Evolutionary conservation across 495 filamentous ascomycete genomes (phyloP).

Genomic region (Lepraria neglecta): DNA sequence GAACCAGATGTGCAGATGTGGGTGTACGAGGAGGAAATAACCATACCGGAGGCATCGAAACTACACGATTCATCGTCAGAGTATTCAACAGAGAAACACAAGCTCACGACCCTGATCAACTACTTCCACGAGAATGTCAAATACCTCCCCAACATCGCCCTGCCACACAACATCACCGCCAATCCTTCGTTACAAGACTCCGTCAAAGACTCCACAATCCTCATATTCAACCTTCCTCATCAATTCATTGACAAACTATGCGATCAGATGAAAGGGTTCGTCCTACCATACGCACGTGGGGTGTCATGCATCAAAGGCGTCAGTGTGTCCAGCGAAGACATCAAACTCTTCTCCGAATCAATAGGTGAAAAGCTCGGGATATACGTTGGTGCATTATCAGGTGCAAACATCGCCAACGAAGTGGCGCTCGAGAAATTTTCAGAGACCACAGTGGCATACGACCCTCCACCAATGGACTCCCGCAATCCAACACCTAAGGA

Average conservation of each 20-base stretch:
- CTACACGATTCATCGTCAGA: constrained; percentile 53
- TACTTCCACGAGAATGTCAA: constrained; percentile 91
- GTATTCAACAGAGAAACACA: constrained; percentile 58
- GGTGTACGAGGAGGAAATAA: constrained; percentile 86
- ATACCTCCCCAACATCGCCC: constrained; percentile 77
- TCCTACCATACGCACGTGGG: constrained; percentile 84
- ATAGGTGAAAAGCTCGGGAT: constrained; percentile 86
- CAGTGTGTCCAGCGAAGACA: constrained; percentile 72
- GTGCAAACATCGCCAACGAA: constrained; percentile 94
- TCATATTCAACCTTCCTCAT: constrained; percentile 96
- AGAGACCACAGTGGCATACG: constrained; percentile 94
- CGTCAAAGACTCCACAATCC: constrained; percentile 73
- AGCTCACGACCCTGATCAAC: constrained; percentile 89
- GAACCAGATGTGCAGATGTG: constrained; percentile 92
- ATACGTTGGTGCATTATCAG: constrained; percentile 93
- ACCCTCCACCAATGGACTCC: constrained; percentile 79
- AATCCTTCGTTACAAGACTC: constrained; percentile 80
- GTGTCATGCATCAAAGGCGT: constrained; percentile 99
- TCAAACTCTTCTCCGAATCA: constrained; percentile 87
- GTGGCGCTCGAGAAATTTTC: constrained; percentile 93
- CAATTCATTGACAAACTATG: constrained; percentile 92
- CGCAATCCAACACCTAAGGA: constrained; percentile 58
- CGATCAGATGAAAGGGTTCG: constrained; percentile 76
- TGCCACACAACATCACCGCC: constrained; percentile 83
- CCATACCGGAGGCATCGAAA: constrained; percentile 56